phyloP scores from a whole-genome alignment of 73 alveolate species.

The Stentor coeruleus region DNA sequence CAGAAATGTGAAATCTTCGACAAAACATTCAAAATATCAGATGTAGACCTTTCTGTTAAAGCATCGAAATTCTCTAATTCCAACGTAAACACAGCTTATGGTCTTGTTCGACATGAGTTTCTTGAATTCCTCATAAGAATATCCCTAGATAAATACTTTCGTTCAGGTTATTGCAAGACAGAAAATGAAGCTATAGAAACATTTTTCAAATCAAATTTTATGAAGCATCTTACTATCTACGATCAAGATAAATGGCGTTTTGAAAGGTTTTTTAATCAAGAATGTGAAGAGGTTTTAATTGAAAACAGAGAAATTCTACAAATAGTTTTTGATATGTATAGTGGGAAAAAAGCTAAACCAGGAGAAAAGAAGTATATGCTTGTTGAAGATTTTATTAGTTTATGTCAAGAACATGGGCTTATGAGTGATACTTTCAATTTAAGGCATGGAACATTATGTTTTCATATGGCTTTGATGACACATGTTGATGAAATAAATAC shows the following conservation, averaged over 20 bases:
- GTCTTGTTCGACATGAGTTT: slow-evolving; percentile 44
- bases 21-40: slow-evolving; percentile 35
- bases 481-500: slow-evolving; percentile 12
- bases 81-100: slow-evolving; percentile 37
- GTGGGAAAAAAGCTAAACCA: background rate
- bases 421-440: background rate
- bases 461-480: slow-evolving; percentile 13
- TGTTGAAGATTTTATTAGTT: background rate
- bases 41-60: slow-evolving; percentile 40
- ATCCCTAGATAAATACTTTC: slow-evolving; percentile 44
- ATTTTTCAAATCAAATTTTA: background rate
- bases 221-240: background rate
- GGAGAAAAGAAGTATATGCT: slow-evolving; percentile 13
- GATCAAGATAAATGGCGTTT: slow-evolving; percentile 14
- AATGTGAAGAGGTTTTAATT: background rate
- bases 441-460: background rate
- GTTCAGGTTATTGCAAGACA: slow-evolving; percentile 30
- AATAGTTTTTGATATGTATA: background rate
- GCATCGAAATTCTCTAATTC: slow-evolving; percentile 29
- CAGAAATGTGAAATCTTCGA: slow-evolving; percentile 25
- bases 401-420: background rate
- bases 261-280: slow-evolving; percentile 14
- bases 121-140: slow-evolving; percentile 47
- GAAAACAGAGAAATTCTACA: background rate
- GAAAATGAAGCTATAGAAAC: background rate